Evolutionary conservation across 139 green algal genomes (phyloP).

Genomic region (Auxenochlorella protothecoides): DNA sequence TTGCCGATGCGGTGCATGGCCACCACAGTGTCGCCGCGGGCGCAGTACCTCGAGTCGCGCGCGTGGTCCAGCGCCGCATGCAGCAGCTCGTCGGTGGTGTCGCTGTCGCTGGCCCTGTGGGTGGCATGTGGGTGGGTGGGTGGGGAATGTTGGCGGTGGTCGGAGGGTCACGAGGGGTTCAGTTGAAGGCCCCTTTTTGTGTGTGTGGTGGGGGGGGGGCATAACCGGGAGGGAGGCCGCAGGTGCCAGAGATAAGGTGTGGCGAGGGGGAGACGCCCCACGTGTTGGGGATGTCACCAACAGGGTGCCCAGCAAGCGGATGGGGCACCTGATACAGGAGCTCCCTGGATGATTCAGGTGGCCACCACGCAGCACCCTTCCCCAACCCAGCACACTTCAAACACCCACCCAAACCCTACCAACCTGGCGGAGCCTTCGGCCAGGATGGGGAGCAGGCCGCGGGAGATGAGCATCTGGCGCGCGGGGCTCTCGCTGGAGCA

Average conservation of each 20-base stretch:
- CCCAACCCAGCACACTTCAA: too few species aligned
- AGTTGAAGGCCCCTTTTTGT: too few species aligned
- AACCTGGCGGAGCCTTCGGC: constrained; percentile 73
- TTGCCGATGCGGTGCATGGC: constrained; percentile 91
- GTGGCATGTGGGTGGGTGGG: too few species aligned
- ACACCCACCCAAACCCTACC: background rate
- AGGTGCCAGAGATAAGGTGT: background rate
- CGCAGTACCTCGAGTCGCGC: constrained; percentile 62
- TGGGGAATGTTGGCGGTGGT: too few species aligned
- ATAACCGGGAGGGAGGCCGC: background rate
- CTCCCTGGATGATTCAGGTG: too few species aligned
- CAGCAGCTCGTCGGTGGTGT: constrained; percentile 82
- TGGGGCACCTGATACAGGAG: too few species aligned
- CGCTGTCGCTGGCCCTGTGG: constrained; percentile 60
- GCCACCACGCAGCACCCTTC: too few species aligned
- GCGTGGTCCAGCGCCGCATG: constrained; percentile 55
- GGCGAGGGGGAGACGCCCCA: background rate
- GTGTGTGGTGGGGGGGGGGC: too few species aligned
- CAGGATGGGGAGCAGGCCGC: constrained; percentile 81
- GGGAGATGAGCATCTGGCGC: constrained; percentile 73
- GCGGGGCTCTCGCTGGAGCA: constrained; percentile 78
- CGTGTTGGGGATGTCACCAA: too few species aligned
- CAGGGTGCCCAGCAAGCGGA: too few species aligned
- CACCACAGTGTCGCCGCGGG: constrained; percentile 74
- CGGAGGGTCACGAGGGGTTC: too few species aligned